Base-by-base conservation (phyloP, 2,329 filamentous ascomycete species). In the Coniochaeta prunicola region DNA sequence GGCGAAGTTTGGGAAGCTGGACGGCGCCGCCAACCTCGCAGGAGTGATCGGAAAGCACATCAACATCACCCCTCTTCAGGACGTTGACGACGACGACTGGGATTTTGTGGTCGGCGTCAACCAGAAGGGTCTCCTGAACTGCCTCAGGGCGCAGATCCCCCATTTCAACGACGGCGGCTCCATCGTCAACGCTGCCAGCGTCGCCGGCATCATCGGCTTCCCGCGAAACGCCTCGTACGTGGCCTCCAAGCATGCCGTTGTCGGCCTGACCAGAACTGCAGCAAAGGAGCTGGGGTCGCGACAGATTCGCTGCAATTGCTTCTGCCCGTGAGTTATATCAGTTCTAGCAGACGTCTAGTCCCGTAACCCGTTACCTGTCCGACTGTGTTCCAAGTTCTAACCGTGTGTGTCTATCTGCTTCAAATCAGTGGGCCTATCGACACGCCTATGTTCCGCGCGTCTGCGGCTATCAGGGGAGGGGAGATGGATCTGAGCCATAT, bases 101-200 rank as follows among this genome's bases (percentile, higher is more conserved):
- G 58, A 63, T 15, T 61, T 60, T 45, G 60, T 59, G 26, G 57
- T 64, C 19, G 57, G 55, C 13, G 61, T 66, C 38, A 66, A 66
- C 58, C 56, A 62, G 34, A 58, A 40, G 8, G 60, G 60, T 30
- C 40, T 60, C 4, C 55, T 63, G 56, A 30, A 60, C 57, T 60
- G 61, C 58, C 28, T 63, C 53, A 34, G 58, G 53, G 56, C 63
- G 15, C 55, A 65, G 56, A 59, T 64, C 9, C 58, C 59, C 53
- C 31, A 59, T 36, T 77, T 80, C 60, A 65, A 64, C 31, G 64
- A 65, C 10, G 67, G 68, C 1, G 76, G 74, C 0, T 76, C 74
- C 62, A 76, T 80, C 55, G 76, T 80, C 54, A 77, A 74, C 65
- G 70, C 72, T 19, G 64, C 72, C 8, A 74, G 71, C 60, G 70